phyloP scores from a whole-genome alignment of 2,329 filamentous ascomycete species.

The Alternaria atra region DNA sequence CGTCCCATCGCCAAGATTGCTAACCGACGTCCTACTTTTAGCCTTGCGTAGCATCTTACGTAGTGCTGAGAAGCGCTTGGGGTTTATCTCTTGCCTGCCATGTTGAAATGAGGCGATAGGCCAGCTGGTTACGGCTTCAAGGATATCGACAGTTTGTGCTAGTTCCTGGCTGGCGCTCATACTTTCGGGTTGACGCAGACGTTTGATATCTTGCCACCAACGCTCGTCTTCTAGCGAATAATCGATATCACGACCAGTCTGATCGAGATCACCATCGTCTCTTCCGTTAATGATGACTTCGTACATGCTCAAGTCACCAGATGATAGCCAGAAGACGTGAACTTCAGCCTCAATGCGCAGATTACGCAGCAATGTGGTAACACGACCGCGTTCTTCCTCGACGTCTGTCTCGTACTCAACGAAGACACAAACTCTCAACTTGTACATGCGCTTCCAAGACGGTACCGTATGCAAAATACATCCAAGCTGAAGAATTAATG shows the following conservation, averaged over 20 bases:
- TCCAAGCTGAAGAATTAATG: constrained; percentile 84
- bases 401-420: constrained; percentile 89
- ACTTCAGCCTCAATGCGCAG: constrained; percentile 81
- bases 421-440: constrained; percentile 81
- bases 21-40: constrained; percentile 60
- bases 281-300: constrained; percentile 78
- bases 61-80: constrained; percentile 66
- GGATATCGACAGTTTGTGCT: constrained; percentile 55
- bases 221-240: constrained; percentile 73
- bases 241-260: constrained; percentile 69
- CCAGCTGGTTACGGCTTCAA: constrained; percentile 58
- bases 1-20: constrained; percentile 63
- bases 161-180: constrained; percentile 56
- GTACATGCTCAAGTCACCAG: constrained; percentile 75
- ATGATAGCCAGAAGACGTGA: constrained; percentile 82
- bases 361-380: constrained; percentile 79
- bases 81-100: constrained; percentile 53
- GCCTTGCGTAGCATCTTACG: constrained; percentile 69
- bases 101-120: constrained; percentile 64
- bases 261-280: constrained; percentile 58
- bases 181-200: constrained; percentile 49
- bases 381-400: constrained; percentile 76
- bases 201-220: constrained; percentile 83
- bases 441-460: constrained; percentile 78
- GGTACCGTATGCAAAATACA: constrained; percentile 85